Conservation (phyloP, 2,329 filamentous ascomycete genomes). For the Esteya vermicola region DNA sequence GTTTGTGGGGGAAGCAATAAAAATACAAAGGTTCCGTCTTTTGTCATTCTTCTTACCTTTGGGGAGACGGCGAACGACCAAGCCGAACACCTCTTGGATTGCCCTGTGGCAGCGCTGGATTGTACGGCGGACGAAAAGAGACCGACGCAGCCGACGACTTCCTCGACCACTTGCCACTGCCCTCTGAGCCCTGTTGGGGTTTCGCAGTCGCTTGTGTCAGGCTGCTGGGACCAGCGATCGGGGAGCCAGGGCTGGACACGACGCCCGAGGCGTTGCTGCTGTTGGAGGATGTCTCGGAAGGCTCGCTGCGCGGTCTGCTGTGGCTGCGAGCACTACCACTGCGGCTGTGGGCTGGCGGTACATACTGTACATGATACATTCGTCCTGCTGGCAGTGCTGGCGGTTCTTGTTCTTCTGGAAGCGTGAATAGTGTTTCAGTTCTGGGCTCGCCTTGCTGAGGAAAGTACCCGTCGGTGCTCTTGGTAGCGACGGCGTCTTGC, state of each 20-base stretch:
- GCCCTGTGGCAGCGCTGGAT: slow-evolving; percentile 33
- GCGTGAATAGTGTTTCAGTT: background rate
- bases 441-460: slow-evolving; percentile 4
- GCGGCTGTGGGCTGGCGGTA: no score
- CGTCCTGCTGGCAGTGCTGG: background rate
- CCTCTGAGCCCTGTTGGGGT: slow-evolving; percentile 15
- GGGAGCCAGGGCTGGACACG: background rate
- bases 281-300: slow-evolving; percentile 1
- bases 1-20: background rate
- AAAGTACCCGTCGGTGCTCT: slow-evolving; percentile 14
- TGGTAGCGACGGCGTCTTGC: slow-evolving; percentile 11
- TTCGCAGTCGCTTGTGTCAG: background rate
- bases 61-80: slow-evolving; percentile 30
- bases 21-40: no score
- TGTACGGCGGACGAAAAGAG: slow-evolving; percentile 27
- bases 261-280: background rate
- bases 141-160: slow-evolving; percentile 34
- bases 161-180: slow-evolving; percentile 20
- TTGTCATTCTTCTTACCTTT: slow-evolving; percentile 34
- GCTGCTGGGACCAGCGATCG: background rate
- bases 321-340: background rate
- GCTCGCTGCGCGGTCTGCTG: background rate
- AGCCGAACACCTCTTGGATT: slow-evolving; percentile 27
- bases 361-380: no score
- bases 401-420: background rate